Base-by-base conservation (phyloP, 129 eudicot species). In the Flaveria linearis region DNA sequence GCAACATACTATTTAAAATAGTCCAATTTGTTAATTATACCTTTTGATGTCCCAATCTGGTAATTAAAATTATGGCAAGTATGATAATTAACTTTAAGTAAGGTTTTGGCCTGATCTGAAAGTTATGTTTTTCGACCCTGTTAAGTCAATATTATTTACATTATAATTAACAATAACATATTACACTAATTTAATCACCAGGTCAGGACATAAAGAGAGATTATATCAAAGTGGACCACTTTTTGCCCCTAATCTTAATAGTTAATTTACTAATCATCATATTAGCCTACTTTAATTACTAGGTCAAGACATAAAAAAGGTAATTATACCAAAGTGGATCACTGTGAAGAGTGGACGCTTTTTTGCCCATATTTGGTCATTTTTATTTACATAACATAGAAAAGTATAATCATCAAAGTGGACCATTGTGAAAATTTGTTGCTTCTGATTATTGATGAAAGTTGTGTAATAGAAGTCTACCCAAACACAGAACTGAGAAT, bases 401-500 rank as follows among this genome's bases (percentile, higher is more conserved):
- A 26, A 62, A 28, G 43, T 26, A 28, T 25, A 58, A 11, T 62
- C 15, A 62, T n/a, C 43, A 28, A 26, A 28, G 43, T 28, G 68
- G 2, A 9, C 20, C 68, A 5, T 62, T 28, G 7, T 62, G 43
- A 62, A 60, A 28, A 26, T 6, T 26, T 6, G 18, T 28, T 26
- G 20, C 42, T 30, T 30, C 41, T 36, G 7, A 4, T 36, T 7
- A 36, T 26, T 28, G 16, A 61, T 62, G 68, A n/a, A 62, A 30
- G 47, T 16, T 63, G 52, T 46, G 68, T 62, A 56, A 39, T 22
- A 39, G 33, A 39, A 39, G 20, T 61, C 30, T 36, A 62, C 70
- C 25, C 51, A 47, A 62, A 62, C 23, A 46, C 30, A 30, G n/a
- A 62, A 74, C 67, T 41, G 25, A 45, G 41, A 52, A 74, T 69